Evolutionary conservation across 495 filamentous ascomycete species (phyloP).

Genomic region (Hyaloscypha finlandica): DNA sequence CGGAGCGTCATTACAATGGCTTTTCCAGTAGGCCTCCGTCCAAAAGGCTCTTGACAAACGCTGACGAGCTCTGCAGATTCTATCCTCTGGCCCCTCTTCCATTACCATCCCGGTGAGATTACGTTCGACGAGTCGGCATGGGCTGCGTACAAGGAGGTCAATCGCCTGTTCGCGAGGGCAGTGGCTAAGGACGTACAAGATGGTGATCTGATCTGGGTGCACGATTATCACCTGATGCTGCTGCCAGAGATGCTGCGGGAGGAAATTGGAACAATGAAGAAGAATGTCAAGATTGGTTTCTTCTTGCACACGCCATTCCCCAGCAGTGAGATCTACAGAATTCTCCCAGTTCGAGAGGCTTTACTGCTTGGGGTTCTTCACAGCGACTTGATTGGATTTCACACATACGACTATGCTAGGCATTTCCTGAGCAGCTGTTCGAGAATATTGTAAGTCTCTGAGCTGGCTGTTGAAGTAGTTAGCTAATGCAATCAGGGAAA

Average conservation of each 20-base stretch:
- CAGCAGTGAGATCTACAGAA: conserved; percentile 87
- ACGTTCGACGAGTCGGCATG: conserved; percentile 85
- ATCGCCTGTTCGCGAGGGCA: conserved; percentile 79
- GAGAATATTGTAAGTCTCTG: conserved; percentile 65
- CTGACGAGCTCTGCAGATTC: conserved; percentile 59
- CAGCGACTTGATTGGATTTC: conserved; percentile 89
- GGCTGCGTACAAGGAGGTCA: conserved; percentile 85
- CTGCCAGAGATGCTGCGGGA: conserved; percentile 83
- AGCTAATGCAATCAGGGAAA: conserved; percentile 50
- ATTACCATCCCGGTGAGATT: conserved; percentile 94
- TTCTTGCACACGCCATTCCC: conserved; percentile 96
- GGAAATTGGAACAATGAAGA: conserved; percentile 64
- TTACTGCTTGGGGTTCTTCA: conserved; percentile 78
- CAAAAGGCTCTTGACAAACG: conserved; percentile 16
- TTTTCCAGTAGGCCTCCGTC: conserved; percentile 69
- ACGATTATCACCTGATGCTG: conserved; percentile 96
- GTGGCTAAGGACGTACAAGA: conserved; percentile 71
- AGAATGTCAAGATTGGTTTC: conserved; percentile 88
- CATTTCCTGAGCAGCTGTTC: conserved; percentile 90
- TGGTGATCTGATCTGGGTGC: conserved; percentile 89
- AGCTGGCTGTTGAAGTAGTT: not conserved
- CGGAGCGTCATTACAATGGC: conserved; percentile 82
- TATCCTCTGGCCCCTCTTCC: conserved; percentile 93
- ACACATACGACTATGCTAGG: conserved; percentile 90
- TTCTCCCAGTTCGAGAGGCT: conserved; percentile 83